Evolutionary conservation across 2,329 filamentous ascomycete genomes (phyloP).

Genomic region (Alternaria triticimaculans): DNA sequence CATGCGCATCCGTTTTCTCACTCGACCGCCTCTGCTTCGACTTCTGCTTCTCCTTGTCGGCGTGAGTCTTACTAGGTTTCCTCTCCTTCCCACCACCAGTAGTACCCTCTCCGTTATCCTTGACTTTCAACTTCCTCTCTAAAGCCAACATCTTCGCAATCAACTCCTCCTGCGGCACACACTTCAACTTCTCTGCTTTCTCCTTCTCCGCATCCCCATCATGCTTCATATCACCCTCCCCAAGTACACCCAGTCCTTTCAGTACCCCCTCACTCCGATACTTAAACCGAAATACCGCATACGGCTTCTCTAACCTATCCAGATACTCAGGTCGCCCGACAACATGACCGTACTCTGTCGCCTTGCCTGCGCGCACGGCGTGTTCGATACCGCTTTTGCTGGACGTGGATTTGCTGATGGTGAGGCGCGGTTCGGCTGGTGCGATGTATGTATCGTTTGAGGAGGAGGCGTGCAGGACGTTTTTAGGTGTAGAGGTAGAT

Average conservation of each 20-base stretch:
- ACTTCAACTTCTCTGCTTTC: conserved; percentile 19
- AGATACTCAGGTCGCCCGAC: conserved; percentile 50
- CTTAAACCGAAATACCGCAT: conserved; percentile 58
- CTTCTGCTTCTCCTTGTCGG: not conserved
- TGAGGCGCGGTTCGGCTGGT: conserved; percentile 36
- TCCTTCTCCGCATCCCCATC: not conserved
- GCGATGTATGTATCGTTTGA: conserved; percentile 16
- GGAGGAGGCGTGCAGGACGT: not conserved
- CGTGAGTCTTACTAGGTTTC: not conserved
- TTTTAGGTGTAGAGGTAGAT: not conserved
- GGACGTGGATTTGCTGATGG: conserved; percentile 6
- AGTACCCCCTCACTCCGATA: conserved; percentile 49
- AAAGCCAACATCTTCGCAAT: conserved; percentile 20
- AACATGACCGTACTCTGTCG: conserved; percentile 48
- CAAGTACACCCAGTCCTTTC: conserved; percentile 38
- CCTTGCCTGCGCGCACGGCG: conserved; percentile 45
- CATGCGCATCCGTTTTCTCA: conserved; percentile 5
- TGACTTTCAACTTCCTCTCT: conserved; percentile 32
- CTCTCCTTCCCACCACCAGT: not conserved
- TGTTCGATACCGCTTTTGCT: conserved; percentile 24
- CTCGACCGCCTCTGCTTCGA: not conserved
- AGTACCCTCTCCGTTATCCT: conserved; percentile 6
- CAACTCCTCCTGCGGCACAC: conserved; percentile 33
- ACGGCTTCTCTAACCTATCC: conserved; percentile 46
- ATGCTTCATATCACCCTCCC: not conserved